Evolutionary conservation across 306 rosid species (phyloP).

Genomic region (Quercus gilva): DNA sequence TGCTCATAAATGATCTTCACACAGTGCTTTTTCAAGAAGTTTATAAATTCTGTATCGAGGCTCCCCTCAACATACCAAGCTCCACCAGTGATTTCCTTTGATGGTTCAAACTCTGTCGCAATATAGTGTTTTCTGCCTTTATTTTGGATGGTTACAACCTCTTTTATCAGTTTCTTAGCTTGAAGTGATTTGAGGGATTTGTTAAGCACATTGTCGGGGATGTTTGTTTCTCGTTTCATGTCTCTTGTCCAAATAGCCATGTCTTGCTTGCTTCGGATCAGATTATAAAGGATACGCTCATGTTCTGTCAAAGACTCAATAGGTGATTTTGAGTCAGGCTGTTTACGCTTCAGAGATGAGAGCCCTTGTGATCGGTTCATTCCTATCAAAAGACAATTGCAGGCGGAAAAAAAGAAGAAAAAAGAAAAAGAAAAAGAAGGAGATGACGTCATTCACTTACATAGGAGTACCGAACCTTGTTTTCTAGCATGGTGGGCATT

Average conservation of each 20-base stretch:
- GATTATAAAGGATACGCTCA: constrained; percentile 43
- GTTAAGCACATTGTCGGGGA: constrained; percentile 35
- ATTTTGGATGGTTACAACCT: constrained; percentile 57
- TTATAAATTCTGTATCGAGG: constrained; percentile 48
- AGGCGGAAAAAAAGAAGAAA: neutral
- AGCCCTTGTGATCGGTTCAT: constrained; percentile 50
- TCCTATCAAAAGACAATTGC: constrained; percentile 21
- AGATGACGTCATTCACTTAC: neutral
- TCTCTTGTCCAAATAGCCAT: constrained; percentile 66
- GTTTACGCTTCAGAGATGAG: constrained; percentile 51
- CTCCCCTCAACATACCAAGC: constrained; percentile 59
- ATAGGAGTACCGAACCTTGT: neutral
- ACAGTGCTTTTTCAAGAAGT: constrained; percentile 34
- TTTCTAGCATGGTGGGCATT: neutral
- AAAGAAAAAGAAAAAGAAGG: too few species aligned
- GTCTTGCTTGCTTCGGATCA: constrained; percentile 49
- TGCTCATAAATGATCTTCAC: constrained; percentile 33
- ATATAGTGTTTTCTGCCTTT: constrained; percentile 71
- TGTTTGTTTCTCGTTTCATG: constrained; percentile 48
- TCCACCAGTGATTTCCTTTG: constrained; percentile 68
- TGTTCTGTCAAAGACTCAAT: constrained; percentile 38
- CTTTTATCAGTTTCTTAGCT: constrained; percentile 56
- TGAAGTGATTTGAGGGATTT: constrained; percentile 52
- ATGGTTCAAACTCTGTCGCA: constrained; percentile 68
- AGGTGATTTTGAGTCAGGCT: constrained; percentile 31